phyloP scores from a whole-genome alignment of 345 rosid species.

The Citrus unshiu region DNA sequence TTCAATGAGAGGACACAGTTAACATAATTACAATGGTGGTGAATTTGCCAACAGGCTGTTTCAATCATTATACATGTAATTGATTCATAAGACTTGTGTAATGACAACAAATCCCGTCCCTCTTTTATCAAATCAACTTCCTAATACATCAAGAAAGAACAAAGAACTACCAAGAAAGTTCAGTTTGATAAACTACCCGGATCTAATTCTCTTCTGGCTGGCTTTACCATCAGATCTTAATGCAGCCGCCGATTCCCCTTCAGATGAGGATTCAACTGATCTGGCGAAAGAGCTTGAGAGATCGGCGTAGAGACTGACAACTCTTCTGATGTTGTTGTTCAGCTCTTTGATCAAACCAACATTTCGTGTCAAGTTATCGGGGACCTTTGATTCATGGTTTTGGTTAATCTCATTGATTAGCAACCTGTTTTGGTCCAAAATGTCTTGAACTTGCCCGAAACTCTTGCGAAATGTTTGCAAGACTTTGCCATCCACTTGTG shows the following conservation, averaged over 20 bases:
- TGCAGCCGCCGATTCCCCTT: constrained; percentile 67
- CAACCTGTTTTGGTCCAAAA: constrained; percentile 77
- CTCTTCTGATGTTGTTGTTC: constrained; percentile 82
- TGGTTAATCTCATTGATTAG: constrained; percentile 83
- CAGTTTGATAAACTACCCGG: constrained; percentile 37
- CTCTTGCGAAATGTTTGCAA: constrained; percentile 74
- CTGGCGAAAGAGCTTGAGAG: constrained; percentile 63
- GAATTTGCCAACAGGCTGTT: constrained; percentile 23
- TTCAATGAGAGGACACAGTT: constrained; percentile 17
- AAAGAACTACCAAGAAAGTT: constrained; percentile 20
- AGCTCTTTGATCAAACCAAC: constrained; percentile 87
- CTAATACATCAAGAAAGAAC: constrained; percentile 31
- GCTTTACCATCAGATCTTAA: constrained; percentile 65
- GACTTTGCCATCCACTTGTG: constrained; percentile 54
- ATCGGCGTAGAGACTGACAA: constrained; percentile 79
- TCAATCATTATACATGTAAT: constrained; percentile 12
- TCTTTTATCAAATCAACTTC: constrained; percentile 6
- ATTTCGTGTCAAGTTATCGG: constrained; percentile 65
- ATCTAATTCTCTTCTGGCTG: constrained; percentile 79
- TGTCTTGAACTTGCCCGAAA: constrained; percentile 75
- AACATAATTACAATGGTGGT: constrained; percentile 18
- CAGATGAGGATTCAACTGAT: constrained; percentile 67
- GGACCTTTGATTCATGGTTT: constrained; percentile 82
- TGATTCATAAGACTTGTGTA: constrained; percentile 5
- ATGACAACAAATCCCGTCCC: constrained; percentile 6